phyloP scores from a whole-genome alignment of 306 rosid genomes.

The Cicer chorassanicum region DNA sequence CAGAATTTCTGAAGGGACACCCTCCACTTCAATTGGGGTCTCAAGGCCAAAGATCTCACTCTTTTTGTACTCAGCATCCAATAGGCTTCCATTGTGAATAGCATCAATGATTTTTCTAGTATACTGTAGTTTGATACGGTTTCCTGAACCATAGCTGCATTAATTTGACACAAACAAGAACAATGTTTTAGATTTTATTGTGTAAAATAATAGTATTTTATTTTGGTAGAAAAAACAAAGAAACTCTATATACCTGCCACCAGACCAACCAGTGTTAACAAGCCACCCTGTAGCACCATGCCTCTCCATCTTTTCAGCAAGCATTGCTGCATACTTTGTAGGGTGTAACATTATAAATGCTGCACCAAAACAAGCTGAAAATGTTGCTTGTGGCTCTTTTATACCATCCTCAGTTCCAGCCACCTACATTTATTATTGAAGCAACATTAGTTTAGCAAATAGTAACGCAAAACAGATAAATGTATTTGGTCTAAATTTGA shows the following conservation, averaged over 20 bases:
- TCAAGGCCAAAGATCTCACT: constrained; percentile 81
- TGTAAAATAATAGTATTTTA: not conserved
- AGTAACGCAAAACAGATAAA: not conserved
- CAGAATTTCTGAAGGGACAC: constrained; percentile 80
- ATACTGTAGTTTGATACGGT: constrained; percentile 72
- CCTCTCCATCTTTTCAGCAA: constrained; percentile 85
- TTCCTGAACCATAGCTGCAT: constrained; percentile 78
- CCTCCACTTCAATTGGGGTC: constrained; percentile 73
- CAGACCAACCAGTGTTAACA: constrained; percentile 97
- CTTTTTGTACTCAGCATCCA: constrained; percentile 60
- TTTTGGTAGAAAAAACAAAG: not conserved
- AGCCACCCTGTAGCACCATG: constrained; percentile 96
- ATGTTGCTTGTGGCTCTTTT: constrained; percentile 96
- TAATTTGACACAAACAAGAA: constrained; percentile 3
- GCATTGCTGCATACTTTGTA: constrained; percentile 88
- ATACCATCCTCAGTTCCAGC: constrained; percentile 94
- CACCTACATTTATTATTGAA: constrained; percentile 52
- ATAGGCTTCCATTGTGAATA: constrained; percentile 77
- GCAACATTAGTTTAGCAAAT: not conserved
- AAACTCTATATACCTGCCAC: constrained; percentile 64
- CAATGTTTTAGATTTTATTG: not conserved
- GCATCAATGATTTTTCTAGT: constrained; percentile 89
- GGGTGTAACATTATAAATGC: constrained; percentile 95
- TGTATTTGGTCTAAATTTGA: no score
- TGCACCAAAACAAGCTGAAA: constrained; percentile 94